Conservation (phyloP, 192 early-diverging fungal species). For the Anaeromyces robustus region DNA sequence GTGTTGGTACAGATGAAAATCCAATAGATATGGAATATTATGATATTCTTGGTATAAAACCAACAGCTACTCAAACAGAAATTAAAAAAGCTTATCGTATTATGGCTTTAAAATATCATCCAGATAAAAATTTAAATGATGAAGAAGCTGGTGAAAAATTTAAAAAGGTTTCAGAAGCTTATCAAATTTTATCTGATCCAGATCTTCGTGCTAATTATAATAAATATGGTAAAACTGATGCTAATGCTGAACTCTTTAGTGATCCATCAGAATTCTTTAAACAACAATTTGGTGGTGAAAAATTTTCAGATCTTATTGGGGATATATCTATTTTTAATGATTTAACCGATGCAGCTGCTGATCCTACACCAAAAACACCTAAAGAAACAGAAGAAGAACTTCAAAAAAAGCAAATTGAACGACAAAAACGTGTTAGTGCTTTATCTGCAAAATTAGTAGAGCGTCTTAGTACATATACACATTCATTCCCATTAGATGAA, state of each 20-base stretch:
- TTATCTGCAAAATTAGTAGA: slow-evolving; percentile 1
- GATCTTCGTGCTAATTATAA: slow-evolving; percentile 78
- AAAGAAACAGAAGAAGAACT: slow-evolving; percentile 43
- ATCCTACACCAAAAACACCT: slow-evolving; percentile 16
- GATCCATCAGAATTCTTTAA: slow-evolving; percentile 92
- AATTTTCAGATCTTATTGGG: slow-evolving; percentile 93
- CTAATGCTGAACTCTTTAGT: slow-evolving; percentile 25
- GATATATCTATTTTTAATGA: slow-evolving; percentile 92
- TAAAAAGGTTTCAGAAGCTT: slow-evolving; percentile 91
- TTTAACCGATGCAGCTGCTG: slow-evolving; percentile 52
- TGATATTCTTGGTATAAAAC: slow-evolving; percentile 62
- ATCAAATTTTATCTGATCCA: slow-evolving; percentile 88
- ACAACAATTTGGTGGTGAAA: slow-evolving; percentile 92
- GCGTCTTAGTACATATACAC: slow-evolving; percentile 5
- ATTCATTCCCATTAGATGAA: slow-evolving; percentile 11
- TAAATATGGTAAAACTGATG: slow-evolving; percentile 60
- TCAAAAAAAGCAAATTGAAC: slow-evolving; percentile 24
- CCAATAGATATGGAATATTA: slow-evolving; percentile 79
- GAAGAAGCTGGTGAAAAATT: slow-evolving; percentile 68
- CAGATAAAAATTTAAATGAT: slow-evolving; percentile 72
- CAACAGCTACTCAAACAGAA: slow-evolving; percentile 56
- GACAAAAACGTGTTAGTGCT: slow-evolving; percentile 32
- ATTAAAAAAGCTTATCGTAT: slow-evolving; percentile 91
- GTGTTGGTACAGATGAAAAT: slow-evolving; percentile 20
- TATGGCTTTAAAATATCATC: slow-evolving; percentile 68